These are phyloP conservation scores for Pinus albicaulis DNA, from an alignment of 75 land plant species.

Conservation along the genomic window DNA sequence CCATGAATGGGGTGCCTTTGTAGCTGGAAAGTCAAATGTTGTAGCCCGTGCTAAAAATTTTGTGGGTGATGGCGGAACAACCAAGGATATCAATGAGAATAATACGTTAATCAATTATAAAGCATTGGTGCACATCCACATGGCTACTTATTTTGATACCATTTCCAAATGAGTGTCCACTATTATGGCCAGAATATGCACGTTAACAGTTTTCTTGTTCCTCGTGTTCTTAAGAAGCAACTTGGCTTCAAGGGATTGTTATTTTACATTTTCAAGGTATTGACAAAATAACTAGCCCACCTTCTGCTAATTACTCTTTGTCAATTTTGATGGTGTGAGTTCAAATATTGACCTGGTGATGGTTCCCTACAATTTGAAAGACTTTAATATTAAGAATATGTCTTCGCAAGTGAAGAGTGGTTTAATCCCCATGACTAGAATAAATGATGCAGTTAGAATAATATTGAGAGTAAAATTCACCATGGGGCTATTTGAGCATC, in stretches of 20 bases:
- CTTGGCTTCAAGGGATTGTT: slow-evolving; percentile 58
- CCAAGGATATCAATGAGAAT: slow-evolving; percentile 62
- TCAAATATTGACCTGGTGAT: slow-evolving; percentile 81
- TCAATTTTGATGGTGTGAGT: slow-evolving; percentile 25
- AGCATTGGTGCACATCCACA: too few species aligned
- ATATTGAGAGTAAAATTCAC: slow-evolving; percentile 63
- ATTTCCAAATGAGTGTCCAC: slow-evolving; percentile 63
- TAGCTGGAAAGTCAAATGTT: too few species aligned
- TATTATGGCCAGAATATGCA: slow-evolving; percentile 80
- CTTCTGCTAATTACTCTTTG: too few species aligned
- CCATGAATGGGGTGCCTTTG: too few species aligned
- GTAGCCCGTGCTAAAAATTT: slow-evolving; percentile 76
- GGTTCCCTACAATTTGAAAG: too few species aligned
- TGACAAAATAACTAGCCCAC: too few species aligned
- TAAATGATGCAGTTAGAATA: too few species aligned
- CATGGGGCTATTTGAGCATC: too few species aligned
- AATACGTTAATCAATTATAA: slow-evolving; percentile 49
- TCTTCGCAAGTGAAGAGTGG: slow-evolving; percentile 29
- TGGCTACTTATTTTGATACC: too few species aligned
- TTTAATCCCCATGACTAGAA: slow-evolving; percentile 35
- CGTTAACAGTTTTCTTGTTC: slow-evolving; percentile 41
- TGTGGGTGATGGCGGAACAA: slow-evolving; percentile 85
- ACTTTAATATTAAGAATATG: slow-evolving; percentile 30
- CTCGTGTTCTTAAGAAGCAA: slow-evolving; percentile 48
- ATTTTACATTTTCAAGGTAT: slow-evolving; percentile 62